A percentile compares a stretch with the other conserved stretches of the same genome.
Evolutionary conservation across 441 rosid genomes (phyloP).

Genomic region (Erodium trifolium): DNA sequence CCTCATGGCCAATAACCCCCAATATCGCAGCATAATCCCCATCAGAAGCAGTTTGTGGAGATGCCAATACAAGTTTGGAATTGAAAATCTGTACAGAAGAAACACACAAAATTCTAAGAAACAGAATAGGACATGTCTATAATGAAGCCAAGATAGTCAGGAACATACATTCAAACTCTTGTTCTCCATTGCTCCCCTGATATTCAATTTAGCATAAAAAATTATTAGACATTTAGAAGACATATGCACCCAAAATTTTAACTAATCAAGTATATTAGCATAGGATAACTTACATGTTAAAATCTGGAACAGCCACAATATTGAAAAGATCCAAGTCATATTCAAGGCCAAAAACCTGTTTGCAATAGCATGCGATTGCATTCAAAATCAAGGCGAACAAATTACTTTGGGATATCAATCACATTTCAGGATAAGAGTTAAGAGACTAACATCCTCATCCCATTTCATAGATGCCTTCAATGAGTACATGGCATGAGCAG

Average conservation of each 20-base stretch:
- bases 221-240: background rate
- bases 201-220: constrained; percentile 19
- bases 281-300: constrained; percentile 63
- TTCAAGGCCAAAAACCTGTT: constrained; percentile 92
- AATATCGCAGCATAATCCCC: constrained; percentile 90
- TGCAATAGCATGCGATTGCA: background rate
- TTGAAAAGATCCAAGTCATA: constrained; percentile 97
- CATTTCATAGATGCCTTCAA: constrained; percentile 96
- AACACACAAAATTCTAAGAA: constrained; percentile 21
- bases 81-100: constrained; percentile 64
- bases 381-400: constrained; percentile 14
- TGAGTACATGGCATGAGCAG: constrained; percentile 95
- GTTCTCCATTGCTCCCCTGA: constrained; percentile 99
- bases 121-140: constrained; percentile 3
- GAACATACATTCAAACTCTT: constrained; percentile 82
- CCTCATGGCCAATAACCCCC: constrained; percentile 98
- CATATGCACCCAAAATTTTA: background rate
- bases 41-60: constrained; percentile 95
- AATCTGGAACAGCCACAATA: constrained; percentile 92
- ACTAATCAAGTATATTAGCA: background rate
- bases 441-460: constrained; percentile 84
- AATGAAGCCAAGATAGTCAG: constrained; percentile 12
- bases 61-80: constrained; percentile 94
- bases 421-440: constrained; percentile 3
- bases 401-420: background rate